A percentile compares a stretch with the other conserved stretches of the same genome.
These are phyloP conservation scores for Talaromyces atroroseus DNA, from an alignment of 2,329 filamentous ascomycete genomes.

Conservation along the genomic window DNA sequence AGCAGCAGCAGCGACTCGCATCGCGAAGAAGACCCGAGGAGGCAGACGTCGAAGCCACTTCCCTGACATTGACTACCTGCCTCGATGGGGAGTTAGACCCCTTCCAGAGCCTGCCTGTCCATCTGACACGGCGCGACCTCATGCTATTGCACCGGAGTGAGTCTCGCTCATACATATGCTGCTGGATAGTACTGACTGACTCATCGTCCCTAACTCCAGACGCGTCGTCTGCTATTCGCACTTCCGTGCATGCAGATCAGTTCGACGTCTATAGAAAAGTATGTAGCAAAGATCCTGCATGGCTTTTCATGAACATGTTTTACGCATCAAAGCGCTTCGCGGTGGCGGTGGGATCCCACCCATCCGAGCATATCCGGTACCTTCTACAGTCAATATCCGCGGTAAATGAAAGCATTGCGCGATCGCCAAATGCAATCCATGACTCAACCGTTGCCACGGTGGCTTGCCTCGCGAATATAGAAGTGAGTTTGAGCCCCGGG, in stretches of 20 bases:
- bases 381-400: background rate
- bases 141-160: background rate
- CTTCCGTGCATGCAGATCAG: background rate
- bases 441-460: slow-evolving; percentile 1
- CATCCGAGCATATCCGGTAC: background rate
- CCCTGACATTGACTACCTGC: background rate
- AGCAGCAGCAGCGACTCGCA: background rate
- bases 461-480: background rate
- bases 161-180: background rate
- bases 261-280: background rate
- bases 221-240: background rate
- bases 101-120: background rate
- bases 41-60: background rate
- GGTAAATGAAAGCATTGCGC: background rate
- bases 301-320: background rate
- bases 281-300: background rate
- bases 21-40: background rate
- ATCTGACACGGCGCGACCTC: background rate
- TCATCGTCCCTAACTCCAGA: background rate
- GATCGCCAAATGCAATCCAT: background rate
- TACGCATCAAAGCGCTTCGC: background rate
- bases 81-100: background rate
- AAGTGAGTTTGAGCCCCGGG: background rate
- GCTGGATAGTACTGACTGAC: too few species aligned
- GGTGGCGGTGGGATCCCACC: background rate